Conservation (phyloP, 2,329 filamentous ascomycete genomes). For the Madurella fahalii region DNA sequence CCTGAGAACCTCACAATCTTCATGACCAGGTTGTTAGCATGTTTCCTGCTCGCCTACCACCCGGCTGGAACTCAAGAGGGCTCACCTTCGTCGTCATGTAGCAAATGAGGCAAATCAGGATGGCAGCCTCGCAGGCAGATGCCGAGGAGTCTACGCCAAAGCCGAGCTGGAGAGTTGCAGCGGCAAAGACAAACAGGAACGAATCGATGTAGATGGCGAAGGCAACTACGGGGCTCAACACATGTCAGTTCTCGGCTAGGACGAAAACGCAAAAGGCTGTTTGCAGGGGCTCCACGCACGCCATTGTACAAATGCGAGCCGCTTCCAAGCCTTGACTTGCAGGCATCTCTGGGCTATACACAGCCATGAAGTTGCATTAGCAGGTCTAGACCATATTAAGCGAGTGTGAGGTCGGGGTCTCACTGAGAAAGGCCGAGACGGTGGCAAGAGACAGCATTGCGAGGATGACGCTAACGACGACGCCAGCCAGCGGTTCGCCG, state of each 20-base stretch:
- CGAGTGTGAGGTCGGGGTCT: background rate
- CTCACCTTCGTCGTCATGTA: slow-evolving; percentile 61
- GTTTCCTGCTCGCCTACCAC: no score
- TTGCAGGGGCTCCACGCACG: slow-evolving; percentile 12
- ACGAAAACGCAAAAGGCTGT: background rate
- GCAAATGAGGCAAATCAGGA: slow-evolving; percentile 56
- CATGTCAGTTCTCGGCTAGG: background rate
- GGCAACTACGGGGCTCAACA: slow-evolving; percentile 44
- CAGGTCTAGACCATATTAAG: background rate
- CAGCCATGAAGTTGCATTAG: background rate
- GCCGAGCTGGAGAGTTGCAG: slow-evolving; percentile 53
- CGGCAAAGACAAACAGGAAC: slow-evolving; percentile 55
- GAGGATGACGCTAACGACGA: slow-evolving; percentile 26
- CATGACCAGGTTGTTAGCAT: no score
- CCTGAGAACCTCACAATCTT: slow-evolving; percentile 31
- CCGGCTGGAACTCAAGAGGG: slow-evolving; percentile 5
- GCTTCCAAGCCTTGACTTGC: slow-evolving; percentile 21
- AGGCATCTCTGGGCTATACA: slow-evolving; percentile 21
- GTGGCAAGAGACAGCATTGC: slow-evolving; percentile 25
- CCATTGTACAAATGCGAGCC: slow-evolving; percentile 25
- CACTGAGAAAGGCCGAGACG: slow-evolving; percentile 25
- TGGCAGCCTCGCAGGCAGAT: slow-evolving; percentile 52
- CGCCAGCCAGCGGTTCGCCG: slow-evolving; percentile 21
- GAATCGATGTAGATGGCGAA: slow-evolving; percentile 58
- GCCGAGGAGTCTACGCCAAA: slow-evolving; percentile 51